Percentiles rank a stretch among this genome's conserved stretches.
These are phyloP conservation scores for Penicillium nucicola DNA, from an alignment of 495 filamentous ascomycete species.

Conservation along the genomic window DNA sequence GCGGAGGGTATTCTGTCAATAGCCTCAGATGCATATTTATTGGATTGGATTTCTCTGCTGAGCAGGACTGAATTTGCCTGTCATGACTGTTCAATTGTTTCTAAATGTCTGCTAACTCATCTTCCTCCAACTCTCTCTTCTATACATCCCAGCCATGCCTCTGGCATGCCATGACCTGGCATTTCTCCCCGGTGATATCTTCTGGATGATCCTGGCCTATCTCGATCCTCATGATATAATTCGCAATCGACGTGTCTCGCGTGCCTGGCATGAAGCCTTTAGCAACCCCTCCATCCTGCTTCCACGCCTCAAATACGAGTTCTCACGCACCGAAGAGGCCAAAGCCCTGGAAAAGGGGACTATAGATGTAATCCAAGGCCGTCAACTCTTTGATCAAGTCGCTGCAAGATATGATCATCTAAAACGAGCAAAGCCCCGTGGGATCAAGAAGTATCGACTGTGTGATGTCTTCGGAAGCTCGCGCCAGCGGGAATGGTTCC, in stretches of 20 bases:
- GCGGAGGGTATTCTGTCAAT: conserved; percentile 18
- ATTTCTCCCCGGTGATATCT: conserved; percentile 41
- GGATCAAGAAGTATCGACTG: conserved; percentile 43
- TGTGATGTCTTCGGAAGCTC: conserved; percentile 34
- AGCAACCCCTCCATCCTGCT: conserved; percentile 42
- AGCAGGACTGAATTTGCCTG: not conserved
- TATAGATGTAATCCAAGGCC: conserved; percentile 28
- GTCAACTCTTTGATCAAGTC: conserved; percentile 48
- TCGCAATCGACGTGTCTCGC: conserved; percentile 54
- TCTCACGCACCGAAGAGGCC: conserved; percentile 54
- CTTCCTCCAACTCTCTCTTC: not conserved
- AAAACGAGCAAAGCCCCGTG: conserved; percentile 43
- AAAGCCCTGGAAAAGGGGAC: conserved; percentile 21
- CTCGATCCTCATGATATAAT: conserved; percentile 52
- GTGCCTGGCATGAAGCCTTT: conserved; percentile 54
- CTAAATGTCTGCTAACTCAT: too few relatives aligned
- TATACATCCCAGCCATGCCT: not conserved
- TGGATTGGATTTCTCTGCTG: too few relatives aligned
- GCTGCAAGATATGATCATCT: conserved; percentile 57
- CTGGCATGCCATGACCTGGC: conserved; percentile 18
- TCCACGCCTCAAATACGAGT: conserved; percentile 48
- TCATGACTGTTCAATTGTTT: too few relatives aligned
- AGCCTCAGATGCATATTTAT: too few relatives aligned
- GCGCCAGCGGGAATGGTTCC: conserved; percentile 40
- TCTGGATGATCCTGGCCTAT: conserved; percentile 37